Evolutionary conservation across 441 rosid genomes (phyloP), one percentile per base, ranked within the genome.

Genomic region (Hura crepitans): DNA sequence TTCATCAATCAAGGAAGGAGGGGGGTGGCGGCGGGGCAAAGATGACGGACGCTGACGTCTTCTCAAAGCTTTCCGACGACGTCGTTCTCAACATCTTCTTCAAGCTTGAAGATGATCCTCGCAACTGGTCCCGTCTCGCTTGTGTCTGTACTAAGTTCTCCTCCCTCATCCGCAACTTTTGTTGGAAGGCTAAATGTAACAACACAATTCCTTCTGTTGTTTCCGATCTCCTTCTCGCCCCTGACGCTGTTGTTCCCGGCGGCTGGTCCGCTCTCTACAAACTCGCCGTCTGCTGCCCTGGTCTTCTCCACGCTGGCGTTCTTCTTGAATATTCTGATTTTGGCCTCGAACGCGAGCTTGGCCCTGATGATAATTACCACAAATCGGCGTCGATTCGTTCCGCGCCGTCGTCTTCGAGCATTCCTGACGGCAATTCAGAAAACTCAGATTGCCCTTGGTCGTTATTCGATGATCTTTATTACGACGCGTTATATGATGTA

Each of bases 321-420:
- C 91, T 92, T 72, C 92, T 94, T 4, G 97, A 95, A 51, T 83
- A 90, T 85, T 89, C 99, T 45, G 97, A 95, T 78, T 95, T 95
- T 75, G 99, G 97, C 69, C 81, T 92, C 55, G 92, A 92, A 58
- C 97, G 92, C 50, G 97, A 94, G 69, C 82, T 94, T 54, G 99
- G 97, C 65, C 93, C 93, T 13, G 90, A 90, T 49, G 79, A 82
- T 31, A 72, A 76, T 59, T 81, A 51, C 64, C 78, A 31, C 13
- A 70, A 30, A 30, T 45, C 78, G 31, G 55, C 64, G 31, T 23
- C 45, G 31, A 23, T 65, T 2, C 45, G 73, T 42, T 67, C 62
- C 23, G 47, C 67, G 5, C 28, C 80, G 61, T 7, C 72, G 60
- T 37, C 71, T 22, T 70, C 79, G 28, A 53, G 50, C 55, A 20